phyloP scores from a whole-genome alignment of 805 yeast genomes.

The Kluyveromyces starmeri region DNA sequence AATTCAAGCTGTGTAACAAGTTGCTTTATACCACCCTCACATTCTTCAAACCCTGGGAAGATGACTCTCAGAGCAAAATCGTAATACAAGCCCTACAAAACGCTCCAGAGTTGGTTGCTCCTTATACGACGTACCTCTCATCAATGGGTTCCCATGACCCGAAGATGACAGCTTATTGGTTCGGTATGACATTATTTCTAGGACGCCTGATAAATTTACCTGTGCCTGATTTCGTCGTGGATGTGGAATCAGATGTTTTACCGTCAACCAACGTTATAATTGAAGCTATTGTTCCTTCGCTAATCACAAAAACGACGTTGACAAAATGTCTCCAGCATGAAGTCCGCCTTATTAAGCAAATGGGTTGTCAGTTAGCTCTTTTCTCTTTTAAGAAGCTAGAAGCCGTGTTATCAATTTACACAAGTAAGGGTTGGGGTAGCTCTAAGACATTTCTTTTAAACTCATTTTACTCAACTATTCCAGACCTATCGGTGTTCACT shows the following conservation, averaged over 20 bases:
- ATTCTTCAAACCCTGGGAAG: constrained; percentile 74
- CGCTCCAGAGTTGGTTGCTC: constrained; percentile 65
- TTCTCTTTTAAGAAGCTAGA: constrained; percentile 47
- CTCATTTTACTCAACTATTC: constrained; percentile 33
- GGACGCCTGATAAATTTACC: constrained; percentile 51
- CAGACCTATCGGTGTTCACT: constrained; percentile 40
- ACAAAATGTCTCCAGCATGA: constrained; percentile 49
- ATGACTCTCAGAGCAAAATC: constrained; percentile 50
- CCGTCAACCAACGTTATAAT: constrained; percentile 34
- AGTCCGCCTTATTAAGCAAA: constrained; percentile 46
- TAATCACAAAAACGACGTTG: constrained; percentile 49
- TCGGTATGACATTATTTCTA: constrained; percentile 58
- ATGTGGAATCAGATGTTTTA: constrained; percentile 20
- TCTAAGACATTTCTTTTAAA: constrained; percentile 30
- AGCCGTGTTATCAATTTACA: constrained; percentile 31
- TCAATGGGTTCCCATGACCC: constrained; percentile 74
- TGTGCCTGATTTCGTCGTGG: constrained; percentile 36
- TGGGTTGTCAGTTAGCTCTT: constrained; percentile 51
- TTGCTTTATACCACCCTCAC: constrained; percentile 54
- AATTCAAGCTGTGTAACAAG: constrained; percentile 59
- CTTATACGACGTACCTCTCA: constrained; percentile 51
- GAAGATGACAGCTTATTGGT: constrained; percentile 70
- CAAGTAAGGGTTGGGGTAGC: constrained; percentile 33
- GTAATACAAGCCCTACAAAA: constrained; percentile 40
- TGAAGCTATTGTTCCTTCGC: constrained; percentile 57